Evolutionary conservation across 768 basidiomycete genomes (phyloP), one percentile per base, ranked within the genome.

Genomic region (Termitomyces sp.): DNA sequence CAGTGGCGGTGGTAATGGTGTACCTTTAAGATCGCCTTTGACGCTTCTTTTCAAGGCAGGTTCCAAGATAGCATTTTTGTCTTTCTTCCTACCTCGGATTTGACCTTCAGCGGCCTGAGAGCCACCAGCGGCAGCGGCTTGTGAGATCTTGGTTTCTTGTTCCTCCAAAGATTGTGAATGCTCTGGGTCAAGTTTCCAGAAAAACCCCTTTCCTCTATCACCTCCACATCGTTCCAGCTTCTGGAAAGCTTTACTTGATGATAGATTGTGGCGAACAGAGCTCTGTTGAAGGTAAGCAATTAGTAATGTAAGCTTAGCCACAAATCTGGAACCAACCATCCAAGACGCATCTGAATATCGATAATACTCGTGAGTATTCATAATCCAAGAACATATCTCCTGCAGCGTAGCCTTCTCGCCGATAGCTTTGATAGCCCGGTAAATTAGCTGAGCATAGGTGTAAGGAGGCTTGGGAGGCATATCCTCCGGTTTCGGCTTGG

Each of bases 231-330:
- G 81, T 58, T 95, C 91, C 70, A 92, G 81, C 72, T 98, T 98
- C 70, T 91, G 79, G 74, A 99, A 99, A 0, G 92, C 93, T 48
- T 88, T 85, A 68, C 89, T 88, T 12, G 93, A 92, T 1, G 95
- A 95, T n/a, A 99, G 74, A 69, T 95, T 95, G 67, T 98, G 95
- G 22, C 95, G 89, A 46, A 98, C 89, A 32, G 96, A 96, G 65
- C 91, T 94, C 92, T 94, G 67, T 18, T 9, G 14, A 14, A 27
- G 2, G 8, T 13, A 42, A 22, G 8, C 2, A 32, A 40, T 53
- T 8, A 53, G 52, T 16, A 36, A 22, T 16, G 20, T 46, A 1
- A 20, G 9, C 37, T 18, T 20, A 52, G 46, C 34, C 55, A 50
- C 10, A 55, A 53, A 61, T 27, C 4, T 16, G 63, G 52, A 48